Percentiles rank a stretch among this genome's conserved stretches.
phyloP scores from a whole-genome alignment of 305 asterid genomes.

The Fraxinus floribunda region DNA sequence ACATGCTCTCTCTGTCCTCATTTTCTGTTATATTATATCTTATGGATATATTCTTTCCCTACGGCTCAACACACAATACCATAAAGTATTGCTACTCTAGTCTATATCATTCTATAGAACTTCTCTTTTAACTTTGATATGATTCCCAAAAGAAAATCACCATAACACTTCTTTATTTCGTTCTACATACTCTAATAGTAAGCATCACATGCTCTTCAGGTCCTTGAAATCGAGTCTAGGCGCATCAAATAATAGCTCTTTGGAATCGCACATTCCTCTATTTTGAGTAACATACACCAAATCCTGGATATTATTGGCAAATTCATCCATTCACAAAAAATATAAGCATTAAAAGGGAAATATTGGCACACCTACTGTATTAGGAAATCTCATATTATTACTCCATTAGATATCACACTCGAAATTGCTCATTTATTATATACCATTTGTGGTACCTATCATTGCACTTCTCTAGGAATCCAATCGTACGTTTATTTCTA shows the following conservation, averaged over 20 bases:
- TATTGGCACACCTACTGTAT: neutral
- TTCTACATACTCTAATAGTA: neutral
- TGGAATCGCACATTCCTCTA: neutral
- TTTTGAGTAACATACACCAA: neutral
- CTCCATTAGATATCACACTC: neutral
- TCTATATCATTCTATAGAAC: neutral
- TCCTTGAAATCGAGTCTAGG: neutral
- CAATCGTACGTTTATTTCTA: neutral
- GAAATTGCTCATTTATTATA: neutral
- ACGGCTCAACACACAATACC: neutral
- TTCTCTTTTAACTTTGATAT: neutral
- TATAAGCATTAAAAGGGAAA: neutral
- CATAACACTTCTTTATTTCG: neutral
- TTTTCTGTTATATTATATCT: neutral
- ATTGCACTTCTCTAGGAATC: neutral
- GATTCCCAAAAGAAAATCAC: neutral
- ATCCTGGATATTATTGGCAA: neutral
- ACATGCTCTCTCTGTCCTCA: neutral
- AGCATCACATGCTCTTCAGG: too few relatives aligned
- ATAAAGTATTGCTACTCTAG: neutral
- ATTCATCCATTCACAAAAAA: too few relatives aligned
- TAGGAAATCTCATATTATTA: neutral
- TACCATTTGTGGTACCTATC: neutral
- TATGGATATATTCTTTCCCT: neutral
- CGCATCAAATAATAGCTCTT: too few relatives aligned